Base-by-base conservation (phyloP, 768 basidiomycete genomes). In the Cubamyces sp. region DNA sequence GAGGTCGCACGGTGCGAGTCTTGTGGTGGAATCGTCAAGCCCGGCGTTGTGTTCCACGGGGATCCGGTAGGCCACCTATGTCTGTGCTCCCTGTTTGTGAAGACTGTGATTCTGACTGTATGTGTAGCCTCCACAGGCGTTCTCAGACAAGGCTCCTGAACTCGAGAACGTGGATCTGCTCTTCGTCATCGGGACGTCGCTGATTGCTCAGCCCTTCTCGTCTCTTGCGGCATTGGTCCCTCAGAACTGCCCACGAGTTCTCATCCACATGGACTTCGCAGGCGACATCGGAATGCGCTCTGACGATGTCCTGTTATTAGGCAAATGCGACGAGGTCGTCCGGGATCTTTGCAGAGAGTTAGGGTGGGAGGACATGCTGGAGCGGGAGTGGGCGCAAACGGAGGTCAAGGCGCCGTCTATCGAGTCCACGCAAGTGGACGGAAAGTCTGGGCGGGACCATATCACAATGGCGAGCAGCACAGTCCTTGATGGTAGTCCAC, bases 31-130 rank as follows among this genome's bases (percentile, higher is more conserved):
- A 78, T 92, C 41, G 87, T 94, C 11, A 93, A 95, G 73, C 94
- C 94, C 14, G 91, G 95, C 68, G 94, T 96, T 40, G 91, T 95
- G 18, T 95, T 95, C 76, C 94, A 94, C 69, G 93, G 94, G 26
- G 90, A 92, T 74, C 72, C 79, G 34, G 87, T 90, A 70, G 25
- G 86, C 76, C 23, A 11, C 34, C 9, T n/a, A 11, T 11, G 37
- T 49, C 9, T 26, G 11, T 16, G 12, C 18, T 41, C 12, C 48
- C 49, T 28, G 15, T 14, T 14, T 41, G 28, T 18, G 1, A 39
- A 23, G n/a, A 43, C 9, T 16, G 14, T 28, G 2, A 39, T 6
- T 8, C 41, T 63, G 40, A 65, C 52, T 18, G 14, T 30, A n/a
- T 5, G 12, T 18, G 14, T 66, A 93, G 92, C 84, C 98, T 4